phyloP scores from a whole-genome alignment of 1,284 basidiomycete species.

The Ceratobasidium sp. region DNA sequence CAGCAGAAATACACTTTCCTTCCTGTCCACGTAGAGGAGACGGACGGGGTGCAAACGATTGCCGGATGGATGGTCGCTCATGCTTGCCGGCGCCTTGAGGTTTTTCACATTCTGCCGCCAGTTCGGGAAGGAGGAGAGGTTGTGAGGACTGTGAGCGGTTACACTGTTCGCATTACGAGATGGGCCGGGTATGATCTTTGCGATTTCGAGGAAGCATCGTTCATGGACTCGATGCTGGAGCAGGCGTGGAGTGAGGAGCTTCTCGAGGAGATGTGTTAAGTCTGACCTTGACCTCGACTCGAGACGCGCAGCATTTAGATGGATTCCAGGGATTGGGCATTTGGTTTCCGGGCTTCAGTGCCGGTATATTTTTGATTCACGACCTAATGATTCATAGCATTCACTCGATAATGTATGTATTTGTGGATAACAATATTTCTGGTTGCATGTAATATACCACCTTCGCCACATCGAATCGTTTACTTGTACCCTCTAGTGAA shows the following conservation, averaged over 20 bases:
- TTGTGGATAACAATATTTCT: constrained; percentile 13
- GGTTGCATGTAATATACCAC: constrained; percentile 17
- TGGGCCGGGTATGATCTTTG: constrained; percentile 33
- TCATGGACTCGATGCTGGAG: constrained; percentile 22
- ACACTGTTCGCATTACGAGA: constrained; percentile 30
- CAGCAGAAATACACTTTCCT: constrained; percentile 5
- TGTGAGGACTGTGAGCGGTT: constrained; percentile 17
- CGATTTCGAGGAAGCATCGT: constrained; percentile 27
- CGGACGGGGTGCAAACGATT: constrained; percentile 20
- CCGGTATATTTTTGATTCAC: constrained; percentile 13
- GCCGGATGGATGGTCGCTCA: constrained; percentile 35
- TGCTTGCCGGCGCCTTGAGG: constrained; percentile 27
- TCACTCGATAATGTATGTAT: constrained; percentile 7
- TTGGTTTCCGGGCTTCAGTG: not conserved
- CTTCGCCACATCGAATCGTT: not conserved
- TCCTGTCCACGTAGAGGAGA: constrained; percentile 28
- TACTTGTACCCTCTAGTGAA: not conserved
- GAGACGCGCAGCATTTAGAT: not conserved
- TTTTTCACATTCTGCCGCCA: constrained; percentile 29
- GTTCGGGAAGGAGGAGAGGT: constrained; percentile 17
- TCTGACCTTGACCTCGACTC: not conserved
- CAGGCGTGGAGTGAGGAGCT: constrained; percentile 25
- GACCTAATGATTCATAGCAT: constrained; percentile 2
- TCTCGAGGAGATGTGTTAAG: constrained; percentile 17
- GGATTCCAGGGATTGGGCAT: not conserved